A percentile compares a stretch with the other conserved stretches of the same genome.
These are phyloP conservation scores for Raddia guianensis DNA, from an alignment of 176 grass and related monocot genomes.

Conservation along the genomic window DNA sequence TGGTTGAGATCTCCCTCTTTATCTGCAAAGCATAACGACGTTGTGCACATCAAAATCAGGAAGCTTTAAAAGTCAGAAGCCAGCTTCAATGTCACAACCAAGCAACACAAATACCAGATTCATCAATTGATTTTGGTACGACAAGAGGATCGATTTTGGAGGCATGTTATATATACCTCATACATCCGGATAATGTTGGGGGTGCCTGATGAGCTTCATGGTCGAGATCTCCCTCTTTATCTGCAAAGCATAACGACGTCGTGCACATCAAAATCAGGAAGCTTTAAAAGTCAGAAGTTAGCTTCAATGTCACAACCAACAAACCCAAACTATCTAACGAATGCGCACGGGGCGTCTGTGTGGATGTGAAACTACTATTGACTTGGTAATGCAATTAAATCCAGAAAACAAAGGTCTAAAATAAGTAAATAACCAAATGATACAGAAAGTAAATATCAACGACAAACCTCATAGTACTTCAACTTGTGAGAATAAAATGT, in stretches of 20 bases:
- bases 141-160: constrained; percentile 1
- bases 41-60: not conserved
- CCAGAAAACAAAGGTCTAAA: not conserved
- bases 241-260: constrained; percentile 46
- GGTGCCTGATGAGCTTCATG: constrained; percentile 96
- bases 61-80: not conserved
- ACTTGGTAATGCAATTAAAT: constrained; percentile 10
- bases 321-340: constrained; percentile 27
- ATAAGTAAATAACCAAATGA: not conserved
- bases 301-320: constrained; percentile 21
- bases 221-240: constrained; percentile 99
- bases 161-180: constrained; percentile 56
- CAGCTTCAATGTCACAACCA: constrained; percentile 27
- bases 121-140: not conserved
- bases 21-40: constrained; percentile 58
- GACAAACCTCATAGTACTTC: constrained; percentile 69
- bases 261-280: not conserved
- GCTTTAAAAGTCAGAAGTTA: constrained; percentile 3
- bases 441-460: not conserved
- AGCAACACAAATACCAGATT: not conserved
- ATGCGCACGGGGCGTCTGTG: constrained; percentile 23
- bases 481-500: constrained; percentile 57
- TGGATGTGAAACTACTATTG: not conserved
- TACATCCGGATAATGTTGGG: constrained; percentile 93
- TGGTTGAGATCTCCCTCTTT: constrained; percentile 97